A percentile compares a stretch with the other conserved stretches of the same genome.
These are phyloP conservation scores for Russula compacta DNA, from an alignment of 768 basidiomycete species.

Conservation along the genomic window DNA sequence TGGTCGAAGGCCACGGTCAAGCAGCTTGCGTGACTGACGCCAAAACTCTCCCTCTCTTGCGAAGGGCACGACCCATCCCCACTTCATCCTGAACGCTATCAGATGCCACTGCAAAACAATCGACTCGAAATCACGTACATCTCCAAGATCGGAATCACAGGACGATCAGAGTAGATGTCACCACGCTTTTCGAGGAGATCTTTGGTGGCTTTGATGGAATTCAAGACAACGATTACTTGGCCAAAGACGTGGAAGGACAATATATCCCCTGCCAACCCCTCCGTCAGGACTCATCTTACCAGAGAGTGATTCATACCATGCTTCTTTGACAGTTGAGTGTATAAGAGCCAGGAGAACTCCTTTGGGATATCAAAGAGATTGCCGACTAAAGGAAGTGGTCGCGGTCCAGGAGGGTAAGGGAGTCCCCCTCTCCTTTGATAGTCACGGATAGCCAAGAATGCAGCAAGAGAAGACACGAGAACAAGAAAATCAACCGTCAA, in stretches of 20 bases:
- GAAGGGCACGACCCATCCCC: background rate
- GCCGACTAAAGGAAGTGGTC: no score
- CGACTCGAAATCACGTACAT: background rate
- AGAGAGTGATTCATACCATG: background rate
- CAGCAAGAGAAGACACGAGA: no score
- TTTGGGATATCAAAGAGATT: slow-evolving; percentile 4
- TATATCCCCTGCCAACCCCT: background rate
- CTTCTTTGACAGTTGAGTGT: background rate
- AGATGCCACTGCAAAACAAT: background rate
- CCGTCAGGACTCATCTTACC: background rate
- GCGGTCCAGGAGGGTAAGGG: no score
- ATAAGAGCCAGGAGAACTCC: slow-evolving; percentile 4
- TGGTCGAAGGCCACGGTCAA: slow-evolving; percentile 5
- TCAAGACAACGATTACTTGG: slow-evolving; percentile 42
- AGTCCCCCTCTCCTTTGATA: no score
- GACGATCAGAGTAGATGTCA: slow-evolving; percentile 22
- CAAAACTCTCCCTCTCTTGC: background rate
- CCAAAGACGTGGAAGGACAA: slow-evolving; percentile 31
- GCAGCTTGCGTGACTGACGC: background rate
- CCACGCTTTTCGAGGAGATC: slow-evolving; percentile 47
- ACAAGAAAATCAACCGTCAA: no score
- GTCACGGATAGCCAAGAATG: no score
- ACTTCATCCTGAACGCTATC: background rate
- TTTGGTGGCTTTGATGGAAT: slow-evolving; percentile 34
- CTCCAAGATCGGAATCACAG: background rate